Evolutionary conservation across 805 yeast genomes (phyloP).

Genomic region (Candida verbasci): DNA sequence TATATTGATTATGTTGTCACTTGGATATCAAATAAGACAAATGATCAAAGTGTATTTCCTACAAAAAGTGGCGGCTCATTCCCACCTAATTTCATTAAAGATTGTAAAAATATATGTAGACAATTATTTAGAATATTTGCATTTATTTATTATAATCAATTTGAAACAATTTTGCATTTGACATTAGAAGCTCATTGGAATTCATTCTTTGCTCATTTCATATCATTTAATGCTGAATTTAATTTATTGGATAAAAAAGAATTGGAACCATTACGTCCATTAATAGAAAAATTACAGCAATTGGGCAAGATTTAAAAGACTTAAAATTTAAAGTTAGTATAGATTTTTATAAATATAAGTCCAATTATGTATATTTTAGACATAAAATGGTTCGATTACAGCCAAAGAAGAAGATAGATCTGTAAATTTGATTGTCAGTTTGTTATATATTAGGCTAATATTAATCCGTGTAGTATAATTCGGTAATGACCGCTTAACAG

Average conservation of each 20-base stretch:
- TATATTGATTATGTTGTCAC: constrained; percentile 88
- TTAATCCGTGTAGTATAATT: too few species aligned
- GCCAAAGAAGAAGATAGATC: too few species aligned
- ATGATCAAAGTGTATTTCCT: constrained; percentile 88
- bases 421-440: too few species aligned
- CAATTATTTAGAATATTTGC: constrained; percentile 97
- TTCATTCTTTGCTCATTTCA: constrained; percentile 91
- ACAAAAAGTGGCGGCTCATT: constrained; percentile 87
- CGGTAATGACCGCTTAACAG: too few species aligned
- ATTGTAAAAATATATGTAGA: constrained; percentile 78
- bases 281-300: constrained; percentile 74
- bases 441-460: too few species aligned
- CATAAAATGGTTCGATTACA: too few species aligned
- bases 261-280: constrained; percentile 67
- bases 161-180: constrained; percentile 87
- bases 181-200: constrained; percentile 97
- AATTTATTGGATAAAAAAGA: constrained; percentile 76
- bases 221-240: constrained; percentile 82
- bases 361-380: too few species aligned
- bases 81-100: constrained; percentile 78
- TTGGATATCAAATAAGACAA: constrained; percentile 84
- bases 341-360: too few species aligned
- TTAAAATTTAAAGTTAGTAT: too few species aligned
- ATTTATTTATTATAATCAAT: constrained; percentile 90
- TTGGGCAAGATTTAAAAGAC: constrained; percentile 81